phyloP scores from a whole-genome alignment of 352 stramenopile genomes.

The Pythium phragmiticola region DNA sequence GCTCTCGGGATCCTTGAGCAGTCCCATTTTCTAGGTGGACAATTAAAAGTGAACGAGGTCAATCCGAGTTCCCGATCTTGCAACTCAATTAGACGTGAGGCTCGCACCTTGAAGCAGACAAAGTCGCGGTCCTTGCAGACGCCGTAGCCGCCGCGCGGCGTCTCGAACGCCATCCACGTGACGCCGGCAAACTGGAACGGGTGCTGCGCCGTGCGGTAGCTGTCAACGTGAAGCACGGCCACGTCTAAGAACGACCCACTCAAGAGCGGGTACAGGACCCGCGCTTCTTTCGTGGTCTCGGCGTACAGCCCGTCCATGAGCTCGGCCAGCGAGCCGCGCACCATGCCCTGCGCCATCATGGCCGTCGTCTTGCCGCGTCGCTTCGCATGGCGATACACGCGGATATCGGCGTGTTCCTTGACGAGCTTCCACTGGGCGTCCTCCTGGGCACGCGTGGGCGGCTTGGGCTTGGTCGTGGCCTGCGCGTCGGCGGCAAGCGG shows the following conservation, averaged over 20 bases:
- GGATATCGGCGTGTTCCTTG: constrained; percentile 55
- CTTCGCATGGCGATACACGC: constrained; percentile 50
- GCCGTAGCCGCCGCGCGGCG: constrained; percentile 36
- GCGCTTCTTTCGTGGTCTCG: constrained; percentile 62
- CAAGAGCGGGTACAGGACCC: constrained; percentile 62
- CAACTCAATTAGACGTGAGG: not conserved
- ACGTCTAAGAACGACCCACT: constrained; percentile 55
- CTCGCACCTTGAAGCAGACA: constrained; percentile 62
- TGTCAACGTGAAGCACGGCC: constrained; percentile 69
- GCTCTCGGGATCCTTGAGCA: constrained; percentile 23
- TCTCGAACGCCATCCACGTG: constrained; percentile 64
- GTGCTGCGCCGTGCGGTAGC: constrained; percentile 47
- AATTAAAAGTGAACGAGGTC: not conserved
- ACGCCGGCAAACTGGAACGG: constrained; percentile 78
- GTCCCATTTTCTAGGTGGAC: constrained; percentile 56
- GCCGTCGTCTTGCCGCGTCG: constrained; percentile 44
- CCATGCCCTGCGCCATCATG: constrained; percentile 57
- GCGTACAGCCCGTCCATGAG: constrained; percentile 81
- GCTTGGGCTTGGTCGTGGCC: not conserved
- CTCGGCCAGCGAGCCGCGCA: constrained; percentile 62
- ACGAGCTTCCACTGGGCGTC: constrained; percentile 63
- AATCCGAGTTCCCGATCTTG: constrained; percentile 1
- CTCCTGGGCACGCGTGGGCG: constrained; percentile 13
- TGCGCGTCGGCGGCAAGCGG: too few relatives aligned
- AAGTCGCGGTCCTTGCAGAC: constrained; percentile 71